Evolutionary conservation across 108 stramenopile species (phyloP).

Genomic region (Pelagomonas calceolata): DNA sequence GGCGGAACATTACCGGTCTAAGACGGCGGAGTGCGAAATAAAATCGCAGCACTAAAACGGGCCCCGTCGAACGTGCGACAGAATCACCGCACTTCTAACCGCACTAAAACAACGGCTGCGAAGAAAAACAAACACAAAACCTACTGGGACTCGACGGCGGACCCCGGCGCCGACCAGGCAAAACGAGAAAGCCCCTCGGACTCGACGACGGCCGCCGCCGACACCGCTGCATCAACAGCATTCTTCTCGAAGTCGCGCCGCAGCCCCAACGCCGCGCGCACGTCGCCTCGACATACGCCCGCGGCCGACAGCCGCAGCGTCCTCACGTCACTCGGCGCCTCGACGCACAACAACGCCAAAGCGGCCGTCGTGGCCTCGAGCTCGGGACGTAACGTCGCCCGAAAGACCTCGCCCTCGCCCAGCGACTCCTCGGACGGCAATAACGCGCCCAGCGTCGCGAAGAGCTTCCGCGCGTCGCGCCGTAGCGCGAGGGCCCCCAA

Average conservation of each 20-base stretch:
- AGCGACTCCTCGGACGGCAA: not conserved
- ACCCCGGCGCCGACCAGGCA: too few relatives aligned
- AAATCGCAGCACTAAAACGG: too few relatives aligned
- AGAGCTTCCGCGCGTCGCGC: not conserved
- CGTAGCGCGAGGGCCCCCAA: not conserved
- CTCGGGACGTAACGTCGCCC: not conserved
- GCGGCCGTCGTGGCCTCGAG: not conserved
- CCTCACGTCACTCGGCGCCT: not conserved
- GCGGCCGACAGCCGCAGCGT: not conserved
- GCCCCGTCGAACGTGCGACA: too few relatives aligned
- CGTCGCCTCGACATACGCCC: not conserved
- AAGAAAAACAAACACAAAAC: too few relatives aligned
- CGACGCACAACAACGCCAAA: not conserved
- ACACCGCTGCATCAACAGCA: not conserved
- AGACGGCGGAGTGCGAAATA: too few relatives aligned
- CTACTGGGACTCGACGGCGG: too few relatives aligned
- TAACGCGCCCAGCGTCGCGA: not conserved
- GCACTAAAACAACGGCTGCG: too few relatives aligned
- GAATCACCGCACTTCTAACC: too few relatives aligned
- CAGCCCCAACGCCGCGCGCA: not conserved
- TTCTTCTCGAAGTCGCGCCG: not conserved
- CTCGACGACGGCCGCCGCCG: not conserved
- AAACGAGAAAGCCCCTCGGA: too few relatives aligned
- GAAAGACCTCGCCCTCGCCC: not conserved
- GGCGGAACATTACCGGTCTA: too few relatives aligned